Percentiles rank a stretch among this genome's conserved stretches.
phyloP scores from a whole-genome alignment of 2,329 filamentous ascomycete genomes.

The Thielaviopsis ethacetica region DNA sequence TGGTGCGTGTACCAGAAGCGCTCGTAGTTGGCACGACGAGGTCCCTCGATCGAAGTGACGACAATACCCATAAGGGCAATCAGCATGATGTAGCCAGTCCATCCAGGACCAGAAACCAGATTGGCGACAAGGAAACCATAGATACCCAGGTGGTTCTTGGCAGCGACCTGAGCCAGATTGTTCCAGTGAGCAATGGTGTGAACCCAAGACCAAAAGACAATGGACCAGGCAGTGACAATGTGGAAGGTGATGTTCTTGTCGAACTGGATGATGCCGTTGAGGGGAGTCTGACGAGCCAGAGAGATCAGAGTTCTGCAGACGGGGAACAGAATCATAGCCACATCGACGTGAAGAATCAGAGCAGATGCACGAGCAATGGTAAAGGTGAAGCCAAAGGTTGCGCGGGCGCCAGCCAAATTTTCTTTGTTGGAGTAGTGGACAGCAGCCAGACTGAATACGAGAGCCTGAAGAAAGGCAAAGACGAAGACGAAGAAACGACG shows the following conservation, averaged over 20 bases:
- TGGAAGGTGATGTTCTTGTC: constrained; percentile 85
- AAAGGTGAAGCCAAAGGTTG: constrained; percentile 59
- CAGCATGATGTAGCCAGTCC: constrained; percentile 77
- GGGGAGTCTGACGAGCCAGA: constrained; percentile 59
- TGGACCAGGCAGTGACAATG: constrained; percentile 71
- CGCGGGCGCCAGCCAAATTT: constrained; percentile 47
- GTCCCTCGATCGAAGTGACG: constrained; percentile 60
- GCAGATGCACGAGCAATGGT: constrained; percentile 62
- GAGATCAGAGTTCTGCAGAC: constrained; percentile 77
- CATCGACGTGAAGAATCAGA: constrained; percentile 64
- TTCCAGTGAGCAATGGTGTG: constrained; percentile 79
- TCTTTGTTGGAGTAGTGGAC: constrained; percentile 69
- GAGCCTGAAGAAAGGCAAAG: constrained; percentile 55
- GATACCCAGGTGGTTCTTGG: constrained; percentile 60
- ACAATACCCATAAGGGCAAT: constrained; percentile 64
- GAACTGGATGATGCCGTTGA: constrained; percentile 77
- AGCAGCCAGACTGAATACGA: constrained; percentile 67
- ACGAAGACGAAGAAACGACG: constrained; percentile 62
- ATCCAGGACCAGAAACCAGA: constrained; percentile 63
- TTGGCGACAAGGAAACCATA: constrained; percentile 65
- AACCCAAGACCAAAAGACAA: constrained; percentile 76
- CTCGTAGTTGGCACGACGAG: constrained; percentile 66
- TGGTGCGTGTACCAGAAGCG: constrained; percentile 87
- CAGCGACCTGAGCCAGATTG: constrained; percentile 64
- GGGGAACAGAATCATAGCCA: constrained; percentile 63